Base-by-base conservation (phyloP, 345 rosid genomes). In the Populus ilicifolia region DNA sequence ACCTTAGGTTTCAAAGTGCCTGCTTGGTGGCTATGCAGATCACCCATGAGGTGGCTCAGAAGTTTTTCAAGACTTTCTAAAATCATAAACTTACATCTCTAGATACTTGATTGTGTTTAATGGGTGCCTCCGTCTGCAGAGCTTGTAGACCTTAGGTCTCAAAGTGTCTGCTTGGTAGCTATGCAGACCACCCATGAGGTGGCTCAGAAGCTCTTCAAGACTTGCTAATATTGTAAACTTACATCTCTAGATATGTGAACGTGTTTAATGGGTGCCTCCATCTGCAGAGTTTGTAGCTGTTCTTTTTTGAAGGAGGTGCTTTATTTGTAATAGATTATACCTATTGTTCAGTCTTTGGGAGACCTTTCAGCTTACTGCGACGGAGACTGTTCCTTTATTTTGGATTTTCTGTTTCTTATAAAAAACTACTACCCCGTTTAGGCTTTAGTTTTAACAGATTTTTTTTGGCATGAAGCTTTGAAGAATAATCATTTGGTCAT, bases 191-290 rank as follows among this genome's bases (percentile, higher is more conserved):
- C 12, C 25, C 62, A 1, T 77, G 27, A 70, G 17, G 30, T 63
- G 43, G 65, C 48, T 71, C 72, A 62, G 50, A 78, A 71, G 80
- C 29, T 66, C 64, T 25, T 67, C 9, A 29, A 65, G 46, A 20
- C 23, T 39, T 41, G 35, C 23, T 77, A 33, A 29, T 6, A 33
- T 48, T 0, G 8, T 38, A 30, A 46, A 44, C 4, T 20, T 8
- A 33, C 59, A 62, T 77, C 14, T 46, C 30, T 25, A 59, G 14
- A 25, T 62, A 18, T 13, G 8, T 41, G 59, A 27, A 17, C 14
- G 30, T 8, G 13, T 16, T 25, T 39, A 50, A 29, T 50, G 64
- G 8, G 14, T 33, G 50, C 78, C 62, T 67, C 17, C 35, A 30
- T 30, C 64, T 52, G 25, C 29, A 46, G 48, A 48, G 70, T n/a